phyloP scores from a whole-genome alignment of 179 eudicot genomes.

The Spergularia azorica region DNA sequence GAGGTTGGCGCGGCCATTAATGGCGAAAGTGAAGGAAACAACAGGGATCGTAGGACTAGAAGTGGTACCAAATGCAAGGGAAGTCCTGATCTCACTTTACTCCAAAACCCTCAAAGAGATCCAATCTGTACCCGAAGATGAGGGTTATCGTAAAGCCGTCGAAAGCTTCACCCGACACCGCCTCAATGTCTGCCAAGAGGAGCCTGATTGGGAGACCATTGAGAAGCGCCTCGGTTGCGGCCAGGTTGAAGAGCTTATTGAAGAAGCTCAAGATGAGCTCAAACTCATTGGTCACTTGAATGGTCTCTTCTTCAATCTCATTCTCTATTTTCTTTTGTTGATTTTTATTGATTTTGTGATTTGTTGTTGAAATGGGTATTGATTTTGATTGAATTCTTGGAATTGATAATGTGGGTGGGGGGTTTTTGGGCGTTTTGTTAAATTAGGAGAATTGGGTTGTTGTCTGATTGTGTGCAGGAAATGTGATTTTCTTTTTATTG shows the following conservation, averaged over 20 bases:
- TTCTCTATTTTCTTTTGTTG: background rate
- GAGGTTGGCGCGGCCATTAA: slow-evolving; percentile 55
- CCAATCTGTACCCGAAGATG: slow-evolving; percentile 67
- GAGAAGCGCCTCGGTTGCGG: slow-evolving; percentile 72
- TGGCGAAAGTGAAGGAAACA: slow-evolving; percentile 70
- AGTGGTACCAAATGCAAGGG: slow-evolving; percentile 68
- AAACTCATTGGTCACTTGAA: slow-evolving; percentile 57
- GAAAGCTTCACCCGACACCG: slow-evolving; percentile 72
- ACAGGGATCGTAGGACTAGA: slow-evolving; percentile 80
- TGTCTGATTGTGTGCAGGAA: background rate
- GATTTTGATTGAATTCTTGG: background rate
- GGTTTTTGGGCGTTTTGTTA: too few relatives aligned
- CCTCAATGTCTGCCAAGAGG: slow-evolving; percentile 61
- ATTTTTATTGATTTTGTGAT: background rate
- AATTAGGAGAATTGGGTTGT: background rate
- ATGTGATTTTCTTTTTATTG: too few relatives aligned
- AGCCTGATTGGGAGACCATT: slow-evolving; percentile 54
- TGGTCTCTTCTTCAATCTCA: slow-evolving; percentile 31
- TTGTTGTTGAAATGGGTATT: background rate
- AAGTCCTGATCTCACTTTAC: slow-evolving; percentile 62
- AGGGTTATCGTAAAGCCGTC: slow-evolving; percentile 71
- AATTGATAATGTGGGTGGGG: too few relatives aligned
- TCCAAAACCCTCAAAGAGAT: slow-evolving; percentile 69
- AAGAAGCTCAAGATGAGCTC: slow-evolving; percentile 71
- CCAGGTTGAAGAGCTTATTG: slow-evolving; percentile 72